Base-by-base conservation (phyloP, 2,329 filamentous ascomycete genomes). In the Helminthosporium solani region DNA sequence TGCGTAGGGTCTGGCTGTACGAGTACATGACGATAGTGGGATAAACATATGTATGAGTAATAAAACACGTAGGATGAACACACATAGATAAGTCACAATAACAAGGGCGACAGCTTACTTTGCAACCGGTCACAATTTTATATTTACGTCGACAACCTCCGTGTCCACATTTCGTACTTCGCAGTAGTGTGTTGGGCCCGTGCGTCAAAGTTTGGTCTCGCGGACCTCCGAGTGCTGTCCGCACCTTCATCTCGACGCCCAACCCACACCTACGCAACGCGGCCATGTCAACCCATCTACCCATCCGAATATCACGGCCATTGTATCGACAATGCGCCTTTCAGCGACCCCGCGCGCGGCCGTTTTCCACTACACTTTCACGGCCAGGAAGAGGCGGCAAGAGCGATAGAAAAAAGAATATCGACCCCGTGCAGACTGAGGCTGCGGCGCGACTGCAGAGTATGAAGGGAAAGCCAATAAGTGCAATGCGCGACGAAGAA, bases 291-390 rank as follows among this genome's bases (percentile, higher is more conserved):
- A 57, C 56, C 42, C 58, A 60, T 25, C 40, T 62, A 23, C 61
- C 62, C 2, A 46, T 60, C 20, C 56, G 60, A 30, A 54, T 54
- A 42, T 40, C 52, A 20, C 59, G 57, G 46, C 56, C 54, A 14
- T 47, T 65, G 15, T 54, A 57, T 31, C 61, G 54, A 33, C 63
- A 64, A 59, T 66, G 61, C 35, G 52, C 63, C 42, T 56, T 59
- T 50, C 53, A 54, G 8, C 56, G 50, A 15, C 44, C 40, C 34
- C 30, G 51, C 8, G 31, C 47, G 23, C 63, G 60, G 33, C 47
- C 52, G 18, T 63, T 66, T 47, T 61, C 63, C 28, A 54, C 56
- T 3, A 61, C 60, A 23, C 42, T 54, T n/a, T 19, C 51, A 11
- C 56, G 51, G 23, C 46, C 45, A 15, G 33, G 44, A 38, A 21